These are phyloP conservation scores for Phytophthora pinifolia DNA, from an alignment of 352 stramenopile species.

Conservation along the genomic window DNA sequence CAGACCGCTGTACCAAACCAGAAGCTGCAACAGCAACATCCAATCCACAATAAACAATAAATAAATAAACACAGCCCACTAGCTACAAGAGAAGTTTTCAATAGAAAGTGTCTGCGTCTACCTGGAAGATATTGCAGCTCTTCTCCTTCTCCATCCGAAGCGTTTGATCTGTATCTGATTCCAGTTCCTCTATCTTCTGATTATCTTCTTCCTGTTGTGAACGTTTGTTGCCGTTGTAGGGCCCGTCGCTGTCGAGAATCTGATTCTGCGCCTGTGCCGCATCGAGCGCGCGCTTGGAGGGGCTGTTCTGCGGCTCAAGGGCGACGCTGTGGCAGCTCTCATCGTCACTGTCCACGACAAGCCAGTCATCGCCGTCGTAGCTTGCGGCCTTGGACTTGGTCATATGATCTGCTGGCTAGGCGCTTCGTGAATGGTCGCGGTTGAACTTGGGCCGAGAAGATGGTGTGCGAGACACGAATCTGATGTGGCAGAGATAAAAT, in stretches of 20 bases:
- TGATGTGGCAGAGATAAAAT: no score
- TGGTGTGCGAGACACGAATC: conserved; percentile 8
- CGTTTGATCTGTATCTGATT: conserved; percentile 21
- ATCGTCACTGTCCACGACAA: conserved; percentile 22
- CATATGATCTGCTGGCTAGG: conserved; percentile 2
- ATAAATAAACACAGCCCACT: no score
- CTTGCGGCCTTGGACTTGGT: conserved; percentile 2
- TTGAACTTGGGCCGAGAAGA: conserved; percentile 17
- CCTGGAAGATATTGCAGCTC: conserved; percentile 8
- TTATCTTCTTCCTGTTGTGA: background rate
- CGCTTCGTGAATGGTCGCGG: conserved; percentile 19
- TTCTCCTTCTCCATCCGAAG: background rate
- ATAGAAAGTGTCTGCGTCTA: background rate
- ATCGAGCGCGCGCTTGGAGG: conserved; percentile 9
- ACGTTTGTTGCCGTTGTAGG: no score
- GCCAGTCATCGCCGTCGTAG: conserved; percentile 29
- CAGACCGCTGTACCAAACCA: conserved; percentile 30
- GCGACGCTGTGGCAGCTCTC: background rate
- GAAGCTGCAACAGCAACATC: conserved; percentile 38
- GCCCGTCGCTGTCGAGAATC: conserved; percentile 7
- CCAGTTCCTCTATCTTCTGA: background rate
- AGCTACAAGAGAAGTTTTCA: background rate
- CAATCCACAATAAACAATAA: background rate
- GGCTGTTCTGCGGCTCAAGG: background rate
- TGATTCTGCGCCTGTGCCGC: conserved; percentile 21